Conservation (phyloP, 495 filamentous ascomycete species). For the Pyronema domesticum region DNA sequence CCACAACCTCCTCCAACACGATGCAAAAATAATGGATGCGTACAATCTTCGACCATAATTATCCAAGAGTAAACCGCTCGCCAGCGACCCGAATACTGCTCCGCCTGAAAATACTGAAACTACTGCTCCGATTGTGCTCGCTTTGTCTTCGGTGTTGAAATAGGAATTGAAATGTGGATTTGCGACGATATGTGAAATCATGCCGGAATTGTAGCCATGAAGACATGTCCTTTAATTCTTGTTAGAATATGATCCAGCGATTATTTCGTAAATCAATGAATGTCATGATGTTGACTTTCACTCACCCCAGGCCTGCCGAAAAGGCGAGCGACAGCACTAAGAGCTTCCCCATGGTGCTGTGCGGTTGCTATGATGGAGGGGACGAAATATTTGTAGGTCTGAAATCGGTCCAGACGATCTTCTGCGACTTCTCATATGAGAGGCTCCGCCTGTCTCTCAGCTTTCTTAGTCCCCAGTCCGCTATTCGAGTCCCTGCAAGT, state of each 20-base stretch:
- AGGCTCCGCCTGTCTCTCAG: background rate
- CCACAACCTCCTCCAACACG: background rate
- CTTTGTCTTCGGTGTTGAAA: background rate
- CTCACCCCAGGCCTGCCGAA: background rate
- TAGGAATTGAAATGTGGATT: constrained; percentile 2
- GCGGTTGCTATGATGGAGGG: background rate
- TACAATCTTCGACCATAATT: background rate
- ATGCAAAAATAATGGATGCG: background rate
- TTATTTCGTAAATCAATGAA: too few relatives aligned
- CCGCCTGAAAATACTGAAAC: constrained; percentile 4
- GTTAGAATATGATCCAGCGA: too few relatives aligned
- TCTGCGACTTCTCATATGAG: too few relatives aligned
- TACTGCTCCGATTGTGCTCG: background rate
- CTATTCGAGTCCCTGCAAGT: background rate
- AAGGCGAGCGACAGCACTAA: background rate
- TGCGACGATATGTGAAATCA: constrained; percentile 1
- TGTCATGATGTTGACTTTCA: background rate
- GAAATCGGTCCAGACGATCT: background rate
- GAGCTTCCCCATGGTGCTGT: background rate
- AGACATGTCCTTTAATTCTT: background rate
- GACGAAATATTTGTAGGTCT: background rate
- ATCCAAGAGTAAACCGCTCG: background rate
- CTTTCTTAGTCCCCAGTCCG: background rate
- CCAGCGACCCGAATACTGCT: constrained; percentile 11
- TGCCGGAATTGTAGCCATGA: constrained; percentile 3